A percentile compares a stretch with the other conserved stretches of the same genome.
phyloP scores from a whole-genome alignment of 305 asterid genomes.

The Fraxinus paxiana region DNA sequence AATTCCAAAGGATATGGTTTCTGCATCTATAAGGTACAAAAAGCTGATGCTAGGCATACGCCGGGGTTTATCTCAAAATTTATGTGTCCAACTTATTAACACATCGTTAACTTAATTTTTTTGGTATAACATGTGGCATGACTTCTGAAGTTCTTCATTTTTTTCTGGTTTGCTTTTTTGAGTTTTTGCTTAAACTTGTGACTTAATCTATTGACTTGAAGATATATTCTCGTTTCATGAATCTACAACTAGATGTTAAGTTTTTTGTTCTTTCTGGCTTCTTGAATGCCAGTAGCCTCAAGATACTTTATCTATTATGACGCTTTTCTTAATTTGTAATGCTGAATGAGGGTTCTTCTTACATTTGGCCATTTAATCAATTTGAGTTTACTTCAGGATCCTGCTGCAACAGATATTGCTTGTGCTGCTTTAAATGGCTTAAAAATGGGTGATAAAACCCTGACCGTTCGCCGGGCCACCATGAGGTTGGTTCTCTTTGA shows the following conservation, averaged over 20 bases:
- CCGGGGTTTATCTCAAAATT: neutral
- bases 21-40: constrained; percentile 65
- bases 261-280: constrained; percentile 6
- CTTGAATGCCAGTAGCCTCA: constrained; percentile 11
- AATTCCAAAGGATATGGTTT: constrained; percentile 95
- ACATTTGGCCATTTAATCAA: constrained; percentile 14
- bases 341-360: constrained; percentile 21
- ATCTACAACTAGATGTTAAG: constrained; percentile 6
- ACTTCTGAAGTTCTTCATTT: neutral
- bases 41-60: constrained; percentile 13
- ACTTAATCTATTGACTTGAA: constrained; percentile 2
- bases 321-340: constrained; percentile 16
- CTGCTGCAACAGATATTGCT: constrained; percentile 60
- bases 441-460: constrained; percentile 65
- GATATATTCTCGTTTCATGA: neutral
- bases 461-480: constrained; percentile 65
- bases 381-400: constrained; percentile 41
- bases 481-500: constrained; percentile 40
- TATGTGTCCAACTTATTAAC: neutral
- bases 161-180: neutral
- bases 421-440: constrained; percentile 70
- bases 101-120: neutral
- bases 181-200: constrained; percentile 5
- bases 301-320: neutral
- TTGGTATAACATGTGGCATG: neutral